phyloP scores from a whole-genome alignment of 345 rosid species.

The Anastatica hierochuntica region DNA sequence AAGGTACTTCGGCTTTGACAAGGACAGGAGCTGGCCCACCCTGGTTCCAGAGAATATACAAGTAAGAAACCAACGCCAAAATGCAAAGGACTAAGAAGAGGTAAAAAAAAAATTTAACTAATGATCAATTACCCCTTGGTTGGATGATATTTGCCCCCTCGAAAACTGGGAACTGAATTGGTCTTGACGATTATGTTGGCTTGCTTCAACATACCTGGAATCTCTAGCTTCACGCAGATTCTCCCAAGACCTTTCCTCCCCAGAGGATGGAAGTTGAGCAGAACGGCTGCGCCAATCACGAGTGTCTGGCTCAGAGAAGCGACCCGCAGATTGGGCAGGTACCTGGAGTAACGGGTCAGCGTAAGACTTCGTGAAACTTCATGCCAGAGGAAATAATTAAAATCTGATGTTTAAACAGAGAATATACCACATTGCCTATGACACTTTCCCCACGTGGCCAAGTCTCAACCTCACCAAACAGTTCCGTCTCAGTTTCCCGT shows the following conservation, averaged over 20 bases:
- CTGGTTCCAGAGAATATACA: conserved; percentile 28
- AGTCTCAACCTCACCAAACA: conserved; percentile 50
- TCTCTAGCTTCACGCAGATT: conserved; percentile 38
- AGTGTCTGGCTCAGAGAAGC: conserved; percentile 50
- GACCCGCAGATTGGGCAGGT: conserved; percentile 15
- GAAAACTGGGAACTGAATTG: conserved; percentile 37
- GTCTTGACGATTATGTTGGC: conserved; percentile 33
- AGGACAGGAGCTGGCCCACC: conserved; percentile 60
- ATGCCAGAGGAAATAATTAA: not conserved
- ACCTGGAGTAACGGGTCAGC: conserved; percentile 4
- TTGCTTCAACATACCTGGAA: conserved; percentile 29
- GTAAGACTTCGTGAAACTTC: conserved; percentile 5
- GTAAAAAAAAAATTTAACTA: too few species aligned
- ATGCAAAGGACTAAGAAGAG: not conserved
- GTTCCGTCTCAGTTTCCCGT: conserved; percentile 53
- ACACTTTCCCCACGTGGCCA: conserved; percentile 55
- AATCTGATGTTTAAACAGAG: not conserved
- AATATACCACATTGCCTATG: conserved; percentile 30
- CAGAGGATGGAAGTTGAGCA: conserved; percentile 29
- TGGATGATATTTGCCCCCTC: conserved; percentile 34
- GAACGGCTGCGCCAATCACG: conserved; percentile 74
- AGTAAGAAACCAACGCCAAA: conserved; percentile 5
- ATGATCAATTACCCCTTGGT: conserved; percentile 41
- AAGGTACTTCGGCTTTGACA: conserved; percentile 85
- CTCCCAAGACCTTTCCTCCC: conserved; percentile 63